phyloP scores from a whole-genome alignment of 2,329 filamentous ascomycete species.

The Phialophora expanda region DNA sequence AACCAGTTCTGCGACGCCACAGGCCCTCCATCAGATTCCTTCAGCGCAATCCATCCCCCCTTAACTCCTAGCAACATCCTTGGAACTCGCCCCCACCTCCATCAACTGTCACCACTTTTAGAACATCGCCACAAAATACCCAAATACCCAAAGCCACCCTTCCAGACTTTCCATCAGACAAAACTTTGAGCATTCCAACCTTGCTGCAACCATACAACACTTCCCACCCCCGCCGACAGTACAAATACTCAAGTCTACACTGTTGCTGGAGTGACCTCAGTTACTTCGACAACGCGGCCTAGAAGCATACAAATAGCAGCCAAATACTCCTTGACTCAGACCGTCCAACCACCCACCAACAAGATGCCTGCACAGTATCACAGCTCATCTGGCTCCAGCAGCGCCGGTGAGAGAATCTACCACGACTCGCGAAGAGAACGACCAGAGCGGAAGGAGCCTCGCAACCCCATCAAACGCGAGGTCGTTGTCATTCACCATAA shows the following conservation, averaged over 20 bases:
- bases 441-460: constrained; percentile 34
- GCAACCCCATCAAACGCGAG: constrained; percentile 29
- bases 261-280: constrained; percentile 5
- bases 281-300: neutral
- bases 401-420: constrained; percentile 32
- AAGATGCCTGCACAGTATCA: constrained; percentile 35
- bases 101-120: constrained; percentile 35
- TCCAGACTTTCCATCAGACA: constrained; percentile 13
- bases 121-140: constrained; percentile 28
- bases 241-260: constrained; percentile 7
- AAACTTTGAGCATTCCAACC: neutral
- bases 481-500: constrained; percentile 35
- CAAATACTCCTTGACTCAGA: neutral
- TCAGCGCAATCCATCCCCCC: constrained; percentile 28
- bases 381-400: constrained; percentile 34
- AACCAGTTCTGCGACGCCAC: constrained; percentile 8
- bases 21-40: constrained; percentile 20
- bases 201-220: neutral
- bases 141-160: constrained; percentile 17
- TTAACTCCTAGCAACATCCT: constrained; percentile 27
- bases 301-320: neutral
- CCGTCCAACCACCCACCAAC: constrained; percentile 8
- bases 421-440: constrained; percentile 31
- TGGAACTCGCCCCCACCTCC: constrained; percentile 33
- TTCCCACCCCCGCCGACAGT: neutral